Evolutionary conservation across 1,284 basidiomycete genomes (phyloP).

Genomic region (Malassezia sp.): DNA sequence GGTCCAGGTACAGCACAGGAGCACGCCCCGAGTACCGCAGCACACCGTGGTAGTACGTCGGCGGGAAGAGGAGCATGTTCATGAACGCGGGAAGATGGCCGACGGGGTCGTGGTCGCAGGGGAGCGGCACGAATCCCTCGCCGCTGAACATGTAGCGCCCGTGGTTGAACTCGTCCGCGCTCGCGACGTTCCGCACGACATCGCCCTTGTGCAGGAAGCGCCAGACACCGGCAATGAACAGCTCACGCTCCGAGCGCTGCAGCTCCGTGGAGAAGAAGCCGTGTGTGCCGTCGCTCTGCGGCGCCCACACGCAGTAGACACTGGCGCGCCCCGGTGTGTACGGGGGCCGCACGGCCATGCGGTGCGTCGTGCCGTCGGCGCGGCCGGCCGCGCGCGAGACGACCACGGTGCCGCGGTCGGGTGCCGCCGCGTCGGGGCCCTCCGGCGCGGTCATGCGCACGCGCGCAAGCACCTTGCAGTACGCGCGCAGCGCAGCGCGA

Average conservation of each 20-base stretch:
- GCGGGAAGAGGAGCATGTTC: constrained; percentile 44
- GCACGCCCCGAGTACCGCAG: constrained; percentile 28
- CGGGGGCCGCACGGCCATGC: constrained; percentile 17
- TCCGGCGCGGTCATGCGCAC: constrained; percentile 22
- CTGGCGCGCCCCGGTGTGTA: constrained; percentile 46
- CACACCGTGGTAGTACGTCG: constrained; percentile 48
- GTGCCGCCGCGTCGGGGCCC: neutral
- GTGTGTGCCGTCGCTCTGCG: constrained; percentile 21
- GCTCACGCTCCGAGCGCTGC: constrained; percentile 35
- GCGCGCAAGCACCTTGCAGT: constrained; percentile 45
- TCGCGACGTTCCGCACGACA: constrained; percentile 46
- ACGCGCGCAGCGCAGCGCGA: constrained; percentile 45
- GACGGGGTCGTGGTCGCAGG: constrained; percentile 39
- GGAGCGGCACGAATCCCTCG: constrained; percentile 39
- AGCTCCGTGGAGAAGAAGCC: constrained; percentile 38
- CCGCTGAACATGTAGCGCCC: constrained; percentile 48
- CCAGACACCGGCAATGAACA: constrained; percentile 46
- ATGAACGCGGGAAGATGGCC: constrained; percentile 48
- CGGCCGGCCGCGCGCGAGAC: neutral
- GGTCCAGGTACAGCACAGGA: constrained; percentile 39
- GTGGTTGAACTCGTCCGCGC: constrained; percentile 34
- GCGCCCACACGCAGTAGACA: constrained; percentile 48
- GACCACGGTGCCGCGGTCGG: neutral
- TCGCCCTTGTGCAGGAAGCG: constrained; percentile 44
- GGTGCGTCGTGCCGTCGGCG: neutral